Conservation (phyloP, 169 alveolate species). For the Plasmodium fragile region DNA sequence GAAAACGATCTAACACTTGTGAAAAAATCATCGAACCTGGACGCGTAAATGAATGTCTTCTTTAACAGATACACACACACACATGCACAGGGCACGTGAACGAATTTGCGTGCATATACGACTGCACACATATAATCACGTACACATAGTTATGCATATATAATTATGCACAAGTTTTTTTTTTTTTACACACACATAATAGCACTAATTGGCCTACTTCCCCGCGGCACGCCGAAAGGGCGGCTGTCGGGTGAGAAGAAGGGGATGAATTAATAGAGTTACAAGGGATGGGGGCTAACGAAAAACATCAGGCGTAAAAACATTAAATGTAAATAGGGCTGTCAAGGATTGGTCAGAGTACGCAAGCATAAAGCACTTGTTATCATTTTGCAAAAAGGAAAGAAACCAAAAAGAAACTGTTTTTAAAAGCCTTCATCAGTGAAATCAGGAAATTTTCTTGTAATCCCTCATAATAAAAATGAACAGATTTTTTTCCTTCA, state of each 20-base stretch:
- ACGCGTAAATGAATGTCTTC: not conserved
- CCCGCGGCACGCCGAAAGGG: not conserved
- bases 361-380: constrained; percentile 13
- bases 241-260: not conserved
- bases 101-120: not conserved
- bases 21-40: constrained; percentile 10
- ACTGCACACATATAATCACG: not conserved
- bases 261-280: not conserved
- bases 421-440: constrained; percentile 38
- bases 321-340: constrained; percentile 8
- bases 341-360: not conserved
- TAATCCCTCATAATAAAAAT: constrained; percentile 82
- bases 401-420: constrained; percentile 11
- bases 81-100: not conserved
- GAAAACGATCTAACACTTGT: constrained; percentile 22
- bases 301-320: not conserved
- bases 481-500: constrained; percentile 87
- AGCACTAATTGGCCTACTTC: not conserved
- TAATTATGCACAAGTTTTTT: not conserved
- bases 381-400: constrained; percentile 24
- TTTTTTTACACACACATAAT: not conserved
- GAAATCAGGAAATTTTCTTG: constrained; percentile 72
- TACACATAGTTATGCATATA: not conserved
- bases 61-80: constrained; percentile 9
- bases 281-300: not conserved